Evolutionary conservation across 2,329 filamentous ascomycete species (phyloP).

Genomic region (Trichoderma afroharzianum): DNA sequence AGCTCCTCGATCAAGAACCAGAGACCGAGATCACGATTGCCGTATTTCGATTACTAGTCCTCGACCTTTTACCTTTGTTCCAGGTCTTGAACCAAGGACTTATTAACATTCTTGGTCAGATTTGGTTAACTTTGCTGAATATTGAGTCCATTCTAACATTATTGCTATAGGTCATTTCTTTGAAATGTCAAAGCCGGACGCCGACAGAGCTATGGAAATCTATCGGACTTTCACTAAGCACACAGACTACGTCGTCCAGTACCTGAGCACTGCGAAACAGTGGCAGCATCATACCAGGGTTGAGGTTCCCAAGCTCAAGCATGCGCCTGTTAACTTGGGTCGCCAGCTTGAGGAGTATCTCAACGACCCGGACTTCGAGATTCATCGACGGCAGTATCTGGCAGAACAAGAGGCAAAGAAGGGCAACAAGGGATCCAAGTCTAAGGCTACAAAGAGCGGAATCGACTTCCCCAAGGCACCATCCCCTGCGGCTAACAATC

Average conservation of each 20-base stretch:
- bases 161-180: constrained; percentile 78
- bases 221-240: constrained; percentile 90
- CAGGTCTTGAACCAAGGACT: constrained; percentile 95
- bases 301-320: constrained; percentile 94
- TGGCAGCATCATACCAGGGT: constrained; percentile 90
- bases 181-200: constrained; percentile 93
- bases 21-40: constrained; percentile 97
- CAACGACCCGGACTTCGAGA: constrained; percentile 90
- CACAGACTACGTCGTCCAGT: constrained; percentile 89
- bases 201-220: constrained; percentile 84
- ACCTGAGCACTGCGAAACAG: constrained; percentile 79
- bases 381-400: constrained; percentile 86
- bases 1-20: constrained; percentile 82
- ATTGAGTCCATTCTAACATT: not conserved
- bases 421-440: constrained; percentile 35
- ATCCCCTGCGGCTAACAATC: constrained; percentile 39
- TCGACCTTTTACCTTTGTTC: constrained; percentile 86
- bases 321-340: constrained; percentile 88
- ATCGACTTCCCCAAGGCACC: constrained; percentile 36
- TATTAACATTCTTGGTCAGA: constrained; percentile 88
- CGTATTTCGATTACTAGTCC: constrained; percentile 84
- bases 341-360: constrained; percentile 91
- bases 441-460: constrained; percentile 36
- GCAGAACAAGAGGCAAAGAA: constrained; percentile 75
- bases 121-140: not conserved